phyloP scores from a whole-genome alignment of 2,329 filamentous ascomycete species.

The Biscogniauxia marginata region DNA sequence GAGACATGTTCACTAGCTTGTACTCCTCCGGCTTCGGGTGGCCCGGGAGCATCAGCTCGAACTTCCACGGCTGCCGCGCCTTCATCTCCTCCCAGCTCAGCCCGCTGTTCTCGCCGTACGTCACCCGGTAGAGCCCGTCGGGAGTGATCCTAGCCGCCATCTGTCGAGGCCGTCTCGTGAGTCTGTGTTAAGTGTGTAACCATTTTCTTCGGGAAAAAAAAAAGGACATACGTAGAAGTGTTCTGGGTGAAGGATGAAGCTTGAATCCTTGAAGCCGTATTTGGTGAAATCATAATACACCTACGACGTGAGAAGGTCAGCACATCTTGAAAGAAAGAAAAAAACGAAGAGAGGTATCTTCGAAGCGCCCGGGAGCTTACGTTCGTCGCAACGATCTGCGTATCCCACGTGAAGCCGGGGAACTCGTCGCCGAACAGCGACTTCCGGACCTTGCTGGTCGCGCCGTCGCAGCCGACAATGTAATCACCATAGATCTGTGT shows the following conservation, averaged over 20 bases:
- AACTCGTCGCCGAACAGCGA: slow-evolving; percentile 54
- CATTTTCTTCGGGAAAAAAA: neutral
- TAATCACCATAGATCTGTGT: slow-evolving; percentile 48
- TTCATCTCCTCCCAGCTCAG: slow-evolving; percentile 53
- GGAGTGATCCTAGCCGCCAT: slow-evolving; percentile 60
- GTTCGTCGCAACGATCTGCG: slow-evolving; percentile 62
- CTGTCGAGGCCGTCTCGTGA: slow-evolving; percentile 35
- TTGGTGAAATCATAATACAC: slow-evolving; percentile 60
- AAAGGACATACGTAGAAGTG: slow-evolving; percentile 47
- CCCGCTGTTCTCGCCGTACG: slow-evolving; percentile 57
- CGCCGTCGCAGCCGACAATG: slow-evolving; percentile 56
- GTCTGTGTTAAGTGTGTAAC: neutral
- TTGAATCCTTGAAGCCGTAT: slow-evolving; percentile 53
- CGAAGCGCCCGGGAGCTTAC: slow-evolving; percentile 35
- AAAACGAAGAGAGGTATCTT: neutral
- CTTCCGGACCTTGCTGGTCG: slow-evolving; percentile 46
- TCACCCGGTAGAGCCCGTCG: slow-evolving; percentile 62
- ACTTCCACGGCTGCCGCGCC: slow-evolving; percentile 53
- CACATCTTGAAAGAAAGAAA: too few relatives aligned
- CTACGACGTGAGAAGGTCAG: slow-evolving; percentile 34
- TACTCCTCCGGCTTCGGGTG: slow-evolving; percentile 58
- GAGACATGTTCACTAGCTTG: slow-evolving; percentile 54
- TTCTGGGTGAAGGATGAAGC: slow-evolving; percentile 61
- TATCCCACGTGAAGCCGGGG: slow-evolving; percentile 59
- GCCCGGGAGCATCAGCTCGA: slow-evolving; percentile 57